Evolutionary conservation across 495 filamentous ascomycete genomes (phyloP).

Genomic region (Lophium mytilinum): DNA sequence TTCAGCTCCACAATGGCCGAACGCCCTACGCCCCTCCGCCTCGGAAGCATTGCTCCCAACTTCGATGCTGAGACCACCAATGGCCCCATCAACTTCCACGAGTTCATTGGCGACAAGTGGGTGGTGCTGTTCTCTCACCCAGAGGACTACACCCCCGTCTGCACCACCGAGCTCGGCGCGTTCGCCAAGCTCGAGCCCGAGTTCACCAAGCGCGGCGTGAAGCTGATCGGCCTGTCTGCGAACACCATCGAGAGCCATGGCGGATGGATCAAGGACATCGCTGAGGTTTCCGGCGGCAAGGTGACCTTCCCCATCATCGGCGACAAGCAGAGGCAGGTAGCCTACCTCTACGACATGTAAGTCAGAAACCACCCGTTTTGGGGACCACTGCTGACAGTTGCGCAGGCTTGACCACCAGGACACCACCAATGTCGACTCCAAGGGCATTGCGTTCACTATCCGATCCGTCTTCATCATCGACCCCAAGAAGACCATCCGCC

Average conservation of each 20-base stretch:
- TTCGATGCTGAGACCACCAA: constrained; percentile 89
- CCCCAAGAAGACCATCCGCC: constrained; percentile 94
- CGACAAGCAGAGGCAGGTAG: constrained; percentile 90
- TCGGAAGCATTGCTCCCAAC: constrained; percentile 84
- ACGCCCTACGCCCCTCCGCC: constrained; percentile 52
- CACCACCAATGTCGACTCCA: constrained; percentile 80
- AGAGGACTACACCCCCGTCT: constrained; percentile 73
- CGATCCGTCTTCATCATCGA: constrained; percentile 98
- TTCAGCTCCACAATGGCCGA: constrained; percentile 22
- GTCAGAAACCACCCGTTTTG: constrained; percentile 24
- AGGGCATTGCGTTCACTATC: constrained; percentile 97
- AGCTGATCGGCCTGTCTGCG: constrained; percentile 91
- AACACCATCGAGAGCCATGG: constrained; percentile 59
- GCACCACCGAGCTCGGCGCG: constrained; percentile 97
- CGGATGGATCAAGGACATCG: constrained; percentile 90
- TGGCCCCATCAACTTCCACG: constrained; percentile 92
- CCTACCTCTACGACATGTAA: constrained; percentile 90
- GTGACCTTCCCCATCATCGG: constrained; percentile 94
- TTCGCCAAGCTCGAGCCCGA: constrained; percentile 95
- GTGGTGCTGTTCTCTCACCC: constrained; percentile 96
- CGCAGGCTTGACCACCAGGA: constrained; percentile 76
- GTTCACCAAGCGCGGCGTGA: constrained; percentile 86
- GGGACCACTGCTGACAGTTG: background rate
- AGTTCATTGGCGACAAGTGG: constrained; percentile 93
- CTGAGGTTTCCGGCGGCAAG: constrained; percentile 76